Conservation (phyloP, 169 alveolate genomes). For the Eimeria tenella region DNA sequence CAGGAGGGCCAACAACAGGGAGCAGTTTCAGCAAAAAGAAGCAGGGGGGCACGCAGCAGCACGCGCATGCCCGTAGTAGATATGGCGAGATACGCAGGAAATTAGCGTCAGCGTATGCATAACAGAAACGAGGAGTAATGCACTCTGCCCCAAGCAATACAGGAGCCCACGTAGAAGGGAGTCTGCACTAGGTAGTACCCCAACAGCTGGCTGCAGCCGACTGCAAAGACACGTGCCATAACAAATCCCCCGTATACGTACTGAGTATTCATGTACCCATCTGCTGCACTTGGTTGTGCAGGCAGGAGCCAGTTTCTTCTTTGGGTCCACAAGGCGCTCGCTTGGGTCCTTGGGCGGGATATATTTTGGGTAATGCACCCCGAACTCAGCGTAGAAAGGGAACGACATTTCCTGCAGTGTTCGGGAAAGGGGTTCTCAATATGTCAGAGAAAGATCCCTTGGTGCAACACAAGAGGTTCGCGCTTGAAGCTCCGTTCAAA, state of each 20-base stretch:
- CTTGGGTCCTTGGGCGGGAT: constrained; percentile 82
- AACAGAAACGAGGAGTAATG: no score
- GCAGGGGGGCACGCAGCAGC: no score
- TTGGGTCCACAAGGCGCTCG: constrained; percentile 86
- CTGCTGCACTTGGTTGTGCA: constrained; percentile 85
- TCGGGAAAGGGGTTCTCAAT: not conserved
- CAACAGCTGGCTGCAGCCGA: not conserved
- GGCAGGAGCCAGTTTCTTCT: constrained; percentile 84
- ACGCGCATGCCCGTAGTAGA: no score
- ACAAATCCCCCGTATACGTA: constrained; percentile 4
- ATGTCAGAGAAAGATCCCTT: not conserved
- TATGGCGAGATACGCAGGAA: no score
- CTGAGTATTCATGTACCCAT: constrained; percentile 85
- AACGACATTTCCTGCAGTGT: constrained; percentile 80
- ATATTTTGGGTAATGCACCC: constrained; percentile 84
- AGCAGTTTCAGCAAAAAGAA: no score
- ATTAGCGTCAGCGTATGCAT: no score
- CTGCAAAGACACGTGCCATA: not conserved
- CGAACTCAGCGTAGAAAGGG: constrained; percentile 84
- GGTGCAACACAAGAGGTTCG: not conserved
- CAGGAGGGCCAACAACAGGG: no score
- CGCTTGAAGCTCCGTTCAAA: not conserved
- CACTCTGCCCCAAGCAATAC: not conserved
- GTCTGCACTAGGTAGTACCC: not conserved
- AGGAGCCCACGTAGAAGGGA: not conserved